Evolutionary conservation across 768 basidiomycete genomes (phyloP).

Genomic region (Psilocybe cubensis): DNA sequence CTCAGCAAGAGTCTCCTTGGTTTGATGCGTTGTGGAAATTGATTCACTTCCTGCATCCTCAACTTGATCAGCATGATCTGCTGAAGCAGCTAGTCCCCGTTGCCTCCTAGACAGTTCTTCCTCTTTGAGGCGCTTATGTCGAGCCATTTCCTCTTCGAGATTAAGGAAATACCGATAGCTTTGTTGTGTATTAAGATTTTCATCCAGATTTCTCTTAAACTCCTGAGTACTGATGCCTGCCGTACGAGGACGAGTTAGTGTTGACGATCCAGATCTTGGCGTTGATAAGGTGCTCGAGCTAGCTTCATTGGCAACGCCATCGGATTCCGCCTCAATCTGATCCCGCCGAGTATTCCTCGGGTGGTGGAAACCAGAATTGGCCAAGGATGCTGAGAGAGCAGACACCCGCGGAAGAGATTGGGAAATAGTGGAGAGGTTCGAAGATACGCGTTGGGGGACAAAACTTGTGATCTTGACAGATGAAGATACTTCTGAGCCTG

Average conservation of each 20-base stretch:
- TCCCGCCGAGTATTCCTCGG: conserved; percentile 37
- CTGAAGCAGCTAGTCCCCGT: conserved; percentile 13
- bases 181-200: conserved; percentile 44
- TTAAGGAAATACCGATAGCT: conserved; percentile 49
- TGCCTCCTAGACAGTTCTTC: conserved; percentile 21
- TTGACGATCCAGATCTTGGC: conserved; percentile 35
- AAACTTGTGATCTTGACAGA: conserved; percentile 57
- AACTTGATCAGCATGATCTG: conserved; percentile 20
- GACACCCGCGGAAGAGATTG: conserved; percentile 50
- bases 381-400: conserved; percentile 73
- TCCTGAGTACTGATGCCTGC: conserved; percentile 43
- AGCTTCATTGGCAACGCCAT: conserved; percentile 19
- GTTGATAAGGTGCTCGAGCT: conserved; percentile 27
- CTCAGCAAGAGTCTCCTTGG: conserved; percentile 17
- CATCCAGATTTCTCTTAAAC: conserved; percentile 42
- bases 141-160: conserved; percentile 47
- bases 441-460: conserved; percentile 49
- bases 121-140: conserved; percentile 29
- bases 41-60: conserved; percentile 22
- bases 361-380: conserved; percentile 59
- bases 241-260: conserved; percentile 31
- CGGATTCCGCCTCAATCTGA: conserved; percentile 19
- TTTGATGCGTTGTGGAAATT: conserved; percentile 19
- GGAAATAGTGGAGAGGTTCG: conserved; percentile 38
- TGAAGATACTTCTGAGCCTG: conserved; percentile 20